Base-by-base conservation (phyloP, 1,284 basidiomycete species). In the Ustilago vetiveriae region DNA sequence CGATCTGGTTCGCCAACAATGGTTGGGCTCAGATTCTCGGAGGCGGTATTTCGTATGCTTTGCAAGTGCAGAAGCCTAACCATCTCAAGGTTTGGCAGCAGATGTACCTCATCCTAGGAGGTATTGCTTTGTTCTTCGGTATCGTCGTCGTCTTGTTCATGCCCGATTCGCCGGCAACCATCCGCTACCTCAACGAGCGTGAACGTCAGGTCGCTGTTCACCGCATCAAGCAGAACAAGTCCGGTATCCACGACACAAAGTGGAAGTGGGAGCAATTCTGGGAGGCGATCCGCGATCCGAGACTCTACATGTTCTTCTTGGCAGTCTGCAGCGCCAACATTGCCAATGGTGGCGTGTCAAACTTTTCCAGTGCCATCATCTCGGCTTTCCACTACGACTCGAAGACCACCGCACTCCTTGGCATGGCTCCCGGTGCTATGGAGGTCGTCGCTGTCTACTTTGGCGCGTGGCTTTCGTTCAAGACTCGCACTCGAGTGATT, bases 181-280 rank as follows among this genome's bases (percentile, higher is more conserved):
- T 70, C 10, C 43, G 55, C 1, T 68, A 70, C 44, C 86, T 84
- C 66, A 83, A 84, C 24, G 77, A 82, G 21, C 84, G 86, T 55
- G 86, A 88, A 67, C 82, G 85, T 27, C 66, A 85, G n/a, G 83
- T 87, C 17, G 85, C 87, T 43, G 84, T 86, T 21, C 85, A 87
- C 73, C 83, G 86, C n/a, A 86, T 88, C 9, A 79, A 86, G 38
- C 84, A 84, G 69, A 87, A 88, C 73, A 76, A 83, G 73, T 83
- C 83, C 0, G 86, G 86, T 11, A 84, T 87, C 27, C 86, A 87
- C 76, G 87, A 87, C 75, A 85, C 83, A 59, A 82, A 83, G 46
- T 87, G 86, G 80, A 88, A 88, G 82, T 78, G 65, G 76, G 81
- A 85, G 46, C 85, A 86, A 82, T 81, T 82, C 33, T 82, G 76